These are phyloP conservation scores for Trichoderma koningiopsis DNA, from an alignment of 2,329 filamentous ascomycete species.

Conservation along the genomic window DNA sequence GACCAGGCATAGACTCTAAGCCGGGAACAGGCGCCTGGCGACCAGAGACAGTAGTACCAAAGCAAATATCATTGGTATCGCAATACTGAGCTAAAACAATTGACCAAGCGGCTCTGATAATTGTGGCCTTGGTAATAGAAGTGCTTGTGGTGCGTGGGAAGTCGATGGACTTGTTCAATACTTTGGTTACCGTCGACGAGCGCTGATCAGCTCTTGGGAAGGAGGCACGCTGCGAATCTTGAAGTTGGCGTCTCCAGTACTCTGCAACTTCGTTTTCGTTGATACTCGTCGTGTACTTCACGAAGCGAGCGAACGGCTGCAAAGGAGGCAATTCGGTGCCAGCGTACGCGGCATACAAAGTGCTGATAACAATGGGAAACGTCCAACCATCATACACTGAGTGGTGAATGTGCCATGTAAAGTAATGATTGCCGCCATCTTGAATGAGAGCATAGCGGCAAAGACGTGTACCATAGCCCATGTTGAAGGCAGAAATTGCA, in stretches of 20 bases:
- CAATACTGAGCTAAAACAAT: slow-evolving; percentile 28
- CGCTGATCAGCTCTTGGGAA: slow-evolving; percentile 25
- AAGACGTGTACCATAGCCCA: slow-evolving; percentile 27
- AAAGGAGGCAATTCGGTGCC: slow-evolving; percentile 28
- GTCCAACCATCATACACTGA: slow-evolving; percentile 22
- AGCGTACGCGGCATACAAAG: slow-evolving; percentile 9
- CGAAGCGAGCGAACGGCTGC: slow-evolving; percentile 21
- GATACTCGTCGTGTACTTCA: slow-evolving; percentile 20
- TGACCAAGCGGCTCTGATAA: slow-evolving; percentile 31
- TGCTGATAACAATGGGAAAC: background rate
- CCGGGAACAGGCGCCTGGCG: slow-evolving; percentile 22
- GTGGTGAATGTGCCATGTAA: slow-evolving; percentile 21
- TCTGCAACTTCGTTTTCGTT: slow-evolving; percentile 4
- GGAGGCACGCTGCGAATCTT: slow-evolving; percentile 6
- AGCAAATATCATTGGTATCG: slow-evolving; percentile 27
- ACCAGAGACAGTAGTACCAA: slow-evolving; percentile 31
- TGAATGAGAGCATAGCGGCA: slow-evolving; percentile 25
- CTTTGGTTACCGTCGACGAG: background rate
- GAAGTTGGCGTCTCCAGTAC: slow-evolving; percentile 19
- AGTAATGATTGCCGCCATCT: slow-evolving; percentile 9
- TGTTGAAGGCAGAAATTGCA: background rate
- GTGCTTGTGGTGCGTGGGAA: slow-evolving; percentile 12
- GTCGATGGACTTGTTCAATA: background rate
- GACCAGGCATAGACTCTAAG: slow-evolving; percentile 21
- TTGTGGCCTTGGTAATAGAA: slow-evolving; percentile 27